These are phyloP conservation scores for Kluyveromyces marxianus DNA, from an alignment of 1,139 yeast genomes.

Conservation along the genomic window DNA sequence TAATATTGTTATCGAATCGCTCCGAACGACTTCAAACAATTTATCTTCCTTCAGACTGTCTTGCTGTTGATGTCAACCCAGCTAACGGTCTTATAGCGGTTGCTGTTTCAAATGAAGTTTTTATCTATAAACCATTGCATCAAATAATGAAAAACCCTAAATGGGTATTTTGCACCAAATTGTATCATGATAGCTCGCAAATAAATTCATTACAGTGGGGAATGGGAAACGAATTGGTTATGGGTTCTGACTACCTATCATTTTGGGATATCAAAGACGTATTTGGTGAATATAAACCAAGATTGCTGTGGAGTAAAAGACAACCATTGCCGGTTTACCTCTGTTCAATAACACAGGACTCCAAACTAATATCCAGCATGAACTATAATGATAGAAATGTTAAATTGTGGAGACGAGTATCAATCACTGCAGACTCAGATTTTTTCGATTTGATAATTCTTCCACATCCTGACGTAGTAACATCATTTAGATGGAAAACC, in stretches of 20 bases:
- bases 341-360: slow-evolving; percentile 54
- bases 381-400: slow-evolving; percentile 57
- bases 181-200: slow-evolving; percentile 32
- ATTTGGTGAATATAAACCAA: slow-evolving; percentile 36
- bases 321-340: slow-evolving; percentile 53
- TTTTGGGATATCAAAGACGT: slow-evolving; percentile 48
- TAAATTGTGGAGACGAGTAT: slow-evolving; percentile 72
- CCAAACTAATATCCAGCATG: slow-evolving; percentile 58
- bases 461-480: slow-evolving; percentile 54
- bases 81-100: slow-evolving; percentile 46
- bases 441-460: slow-evolving; percentile 66
- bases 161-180: slow-evolving; percentile 42
- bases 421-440: slow-evolving; percentile 56
- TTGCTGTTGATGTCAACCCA: slow-evolving; percentile 55
- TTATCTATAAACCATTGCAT: slow-evolving; percentile 35
- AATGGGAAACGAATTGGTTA: slow-evolving; percentile 45
- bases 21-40: slow-evolving; percentile 63
- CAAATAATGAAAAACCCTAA: slow-evolving; percentile 34
- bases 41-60: slow-evolving; percentile 60
- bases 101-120: slow-evolving; percentile 30
- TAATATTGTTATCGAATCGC: slow-evolving; percentile 53
- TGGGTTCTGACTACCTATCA: slow-evolving; percentile 50
- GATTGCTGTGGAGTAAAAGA: slow-evolving; percentile 45
- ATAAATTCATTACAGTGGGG: slow-evolving; percentile 68
- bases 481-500: slow-evolving; percentile 48